phyloP scores from a whole-genome alignment of 2,329 filamentous ascomycete species.

The Sporothrix schenckii region DNA sequence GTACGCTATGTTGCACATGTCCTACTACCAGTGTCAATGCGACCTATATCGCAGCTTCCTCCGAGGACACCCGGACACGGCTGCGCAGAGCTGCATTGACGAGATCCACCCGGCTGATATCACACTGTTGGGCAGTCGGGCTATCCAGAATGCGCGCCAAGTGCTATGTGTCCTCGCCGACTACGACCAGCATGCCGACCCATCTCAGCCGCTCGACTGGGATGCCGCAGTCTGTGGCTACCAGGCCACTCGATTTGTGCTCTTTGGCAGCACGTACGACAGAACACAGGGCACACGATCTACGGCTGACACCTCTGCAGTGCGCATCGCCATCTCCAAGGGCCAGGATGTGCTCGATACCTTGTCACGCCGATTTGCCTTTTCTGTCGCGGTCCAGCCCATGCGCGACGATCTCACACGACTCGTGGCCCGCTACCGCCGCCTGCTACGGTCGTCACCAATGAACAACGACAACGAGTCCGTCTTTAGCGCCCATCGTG shows the following conservation, averaged over 20 bases:
- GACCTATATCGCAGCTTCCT: conserved; percentile 25
- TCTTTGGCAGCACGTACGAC: conserved; percentile 27
- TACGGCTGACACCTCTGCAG: not conserved
- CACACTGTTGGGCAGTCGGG: conserved; percentile 6
- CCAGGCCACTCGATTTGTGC: conserved; percentile 20
- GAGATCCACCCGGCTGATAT: conserved; percentile 9
- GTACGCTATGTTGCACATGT: conserved; percentile 28
- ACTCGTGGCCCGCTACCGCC: not conserved
- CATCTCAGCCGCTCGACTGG: conserved; percentile 23
- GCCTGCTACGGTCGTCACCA: not conserved
- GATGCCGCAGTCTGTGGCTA: conserved; percentile 25
- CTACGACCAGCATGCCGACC: conserved; percentile 27
- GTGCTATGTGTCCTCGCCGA: conserved; percentile 8
- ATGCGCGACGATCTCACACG: conserved; percentile 20
- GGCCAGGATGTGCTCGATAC: conserved; percentile 14
- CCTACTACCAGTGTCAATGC: conserved; percentile 26
- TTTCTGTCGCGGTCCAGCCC: conserved; percentile 13
- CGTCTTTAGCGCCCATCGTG: conserved; percentile 3
- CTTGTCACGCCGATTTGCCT: conserved; percentile 8
- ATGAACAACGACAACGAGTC: conserved; percentile 11
- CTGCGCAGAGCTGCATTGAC: not conserved
- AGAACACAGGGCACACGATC: conserved; percentile 8
- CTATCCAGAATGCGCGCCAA: conserved; percentile 20
- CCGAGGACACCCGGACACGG: conserved; percentile 20
- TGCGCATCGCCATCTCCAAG: conserved; percentile 17